A percentile compares a stretch with the other conserved stretches of the same genome.
These are phyloP conservation scores for Solanum dulcamara DNA, from an alignment of 257 asterid genomes.

Conservation along the genomic window DNA sequence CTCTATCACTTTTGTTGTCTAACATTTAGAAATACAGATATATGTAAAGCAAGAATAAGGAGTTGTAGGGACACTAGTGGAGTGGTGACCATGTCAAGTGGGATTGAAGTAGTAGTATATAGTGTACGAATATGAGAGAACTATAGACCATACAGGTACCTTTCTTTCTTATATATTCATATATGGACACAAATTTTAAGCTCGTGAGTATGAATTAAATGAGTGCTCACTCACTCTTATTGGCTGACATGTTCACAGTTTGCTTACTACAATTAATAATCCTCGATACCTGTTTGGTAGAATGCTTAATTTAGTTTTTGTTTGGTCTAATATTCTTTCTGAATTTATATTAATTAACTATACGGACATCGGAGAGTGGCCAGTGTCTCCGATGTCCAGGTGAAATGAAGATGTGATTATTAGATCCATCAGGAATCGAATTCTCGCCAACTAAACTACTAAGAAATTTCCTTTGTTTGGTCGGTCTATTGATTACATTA, in stretches of 20 bases:
- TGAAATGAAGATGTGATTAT: background rate
- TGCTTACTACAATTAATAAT: background rate
- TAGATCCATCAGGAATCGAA: background rate
- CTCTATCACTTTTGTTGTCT: background rate
- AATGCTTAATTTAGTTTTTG: background rate
- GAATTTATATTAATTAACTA: background rate
- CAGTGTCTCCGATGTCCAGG: too few species aligned
- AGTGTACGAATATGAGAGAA: constrained; percentile 7
- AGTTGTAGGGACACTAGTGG: constrained; percentile 19
- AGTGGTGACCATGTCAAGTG: constrained; percentile 17
- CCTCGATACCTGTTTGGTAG: background rate
- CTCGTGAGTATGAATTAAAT: background rate
- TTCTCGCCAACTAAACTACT: background rate
- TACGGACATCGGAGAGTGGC: too few species aligned
- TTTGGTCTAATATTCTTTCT: too few species aligned
- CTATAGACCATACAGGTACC: constrained; percentile 24
- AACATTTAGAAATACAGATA: background rate
- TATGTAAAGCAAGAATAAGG: background rate
- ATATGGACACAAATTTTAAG: constrained; percentile 1
- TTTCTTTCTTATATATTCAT: constrained; percentile 9
- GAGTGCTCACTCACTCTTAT: background rate
- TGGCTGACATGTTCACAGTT: background rate
- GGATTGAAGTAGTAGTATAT: background rate
- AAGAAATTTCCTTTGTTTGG: background rate
- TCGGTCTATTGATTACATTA: background rate